Percentiles rank a stretch among this genome's conserved stretches.
Conservation (phyloP, 2,329 filamentous ascomycete genomes). For the Trichophyton verrucosum region DNA sequence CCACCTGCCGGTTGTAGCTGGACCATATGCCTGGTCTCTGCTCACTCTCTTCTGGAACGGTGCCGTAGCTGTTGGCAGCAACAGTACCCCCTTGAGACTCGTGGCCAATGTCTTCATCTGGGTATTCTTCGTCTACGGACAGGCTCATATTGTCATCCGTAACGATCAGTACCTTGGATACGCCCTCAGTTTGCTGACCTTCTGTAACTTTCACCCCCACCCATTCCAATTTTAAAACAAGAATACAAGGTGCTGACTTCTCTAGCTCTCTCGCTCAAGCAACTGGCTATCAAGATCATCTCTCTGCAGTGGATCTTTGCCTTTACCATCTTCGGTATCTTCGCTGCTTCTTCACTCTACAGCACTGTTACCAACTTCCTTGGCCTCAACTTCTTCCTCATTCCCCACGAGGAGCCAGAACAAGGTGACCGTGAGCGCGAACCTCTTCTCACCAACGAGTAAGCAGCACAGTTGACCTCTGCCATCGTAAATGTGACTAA, state of each 20-base stretch:
- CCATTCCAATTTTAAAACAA: neutral
- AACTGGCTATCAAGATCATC: constrained; percentile 60
- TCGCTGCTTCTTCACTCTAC: constrained; percentile 51
- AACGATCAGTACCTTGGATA: constrained; percentile 72
- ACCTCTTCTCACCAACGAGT: constrained; percentile 36
- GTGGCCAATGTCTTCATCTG: constrained; percentile 82
- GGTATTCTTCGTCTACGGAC: constrained; percentile 63
- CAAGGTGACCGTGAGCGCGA: constrained; percentile 42
- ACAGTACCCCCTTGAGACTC: constrained; percentile 57
- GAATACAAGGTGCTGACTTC: neutral
- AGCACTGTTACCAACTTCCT: constrained; percentile 25
- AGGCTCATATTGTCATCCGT: constrained; percentile 61
- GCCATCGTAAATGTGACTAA: neutral
- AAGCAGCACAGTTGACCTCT: neutral
- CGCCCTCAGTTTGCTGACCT: constrained; percentile 57
- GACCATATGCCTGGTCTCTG: constrained; percentile 74
- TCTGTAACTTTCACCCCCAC: constrained; percentile 42
- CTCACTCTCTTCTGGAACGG: constrained; percentile 83
- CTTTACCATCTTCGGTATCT: constrained; percentile 55
- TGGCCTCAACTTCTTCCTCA: constrained; percentile 27
- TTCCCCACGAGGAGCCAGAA: constrained; percentile 23
- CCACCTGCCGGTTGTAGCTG: constrained; percentile 62
- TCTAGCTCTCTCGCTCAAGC: constrained; percentile 57
- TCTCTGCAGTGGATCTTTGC: constrained; percentile 90
- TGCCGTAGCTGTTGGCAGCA: constrained; percentile 62